Evolutionary conservation across 2,329 filamentous ascomycete species (phyloP).

Genomic region (Westerdykella sp.): DNA sequence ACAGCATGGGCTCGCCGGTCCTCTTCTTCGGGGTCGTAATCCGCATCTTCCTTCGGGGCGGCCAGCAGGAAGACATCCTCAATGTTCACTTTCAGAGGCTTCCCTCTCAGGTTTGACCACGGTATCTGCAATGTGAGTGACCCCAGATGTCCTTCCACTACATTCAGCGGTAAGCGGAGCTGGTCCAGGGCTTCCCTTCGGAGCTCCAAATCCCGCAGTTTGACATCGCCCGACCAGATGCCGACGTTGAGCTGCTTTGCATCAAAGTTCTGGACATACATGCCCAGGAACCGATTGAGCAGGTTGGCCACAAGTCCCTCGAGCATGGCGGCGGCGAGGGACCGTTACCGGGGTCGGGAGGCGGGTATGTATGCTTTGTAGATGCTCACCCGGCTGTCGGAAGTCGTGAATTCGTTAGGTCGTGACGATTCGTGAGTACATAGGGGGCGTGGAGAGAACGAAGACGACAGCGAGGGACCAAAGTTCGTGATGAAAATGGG

Average conservation of each 20-base stretch:
- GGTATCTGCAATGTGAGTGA: conserved; percentile 89
- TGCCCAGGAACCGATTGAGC: conserved; percentile 98
- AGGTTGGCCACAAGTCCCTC: conserved; percentile 94
- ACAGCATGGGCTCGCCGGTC: conserved; percentile 77
- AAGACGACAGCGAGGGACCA: background rate
- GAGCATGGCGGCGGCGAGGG: conserved; percentile 65
- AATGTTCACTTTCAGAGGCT: conserved; percentile 89
- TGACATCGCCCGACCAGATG: conserved; percentile 98
- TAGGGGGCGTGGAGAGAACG: conserved; percentile 13
- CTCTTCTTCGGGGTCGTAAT: conserved; percentile 90
- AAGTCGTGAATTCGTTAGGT: conserved; percentile 21
- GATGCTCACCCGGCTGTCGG: conserved; percentile 16
- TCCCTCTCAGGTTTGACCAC: conserved; percentile 93
- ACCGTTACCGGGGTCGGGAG: conserved; percentile 69
- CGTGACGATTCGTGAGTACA: conserved; percentile 27
- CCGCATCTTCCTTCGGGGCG: conserved; percentile 89
- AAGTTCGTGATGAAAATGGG: too few species aligned
- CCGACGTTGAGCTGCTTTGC: conserved; percentile 95
- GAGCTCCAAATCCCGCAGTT: conserved; percentile 85
- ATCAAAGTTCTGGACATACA: conserved; percentile 99
- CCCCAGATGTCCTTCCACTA: conserved; percentile 89
- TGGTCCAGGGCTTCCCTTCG: conserved; percentile 94
- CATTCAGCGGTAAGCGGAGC: conserved; percentile 91
- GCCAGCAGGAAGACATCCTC: conserved; percentile 95
- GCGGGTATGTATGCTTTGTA: conserved; percentile 4